Conservation (phyloP, 169 alveolate genomes). For the Plasmodium yoelii region DNA sequence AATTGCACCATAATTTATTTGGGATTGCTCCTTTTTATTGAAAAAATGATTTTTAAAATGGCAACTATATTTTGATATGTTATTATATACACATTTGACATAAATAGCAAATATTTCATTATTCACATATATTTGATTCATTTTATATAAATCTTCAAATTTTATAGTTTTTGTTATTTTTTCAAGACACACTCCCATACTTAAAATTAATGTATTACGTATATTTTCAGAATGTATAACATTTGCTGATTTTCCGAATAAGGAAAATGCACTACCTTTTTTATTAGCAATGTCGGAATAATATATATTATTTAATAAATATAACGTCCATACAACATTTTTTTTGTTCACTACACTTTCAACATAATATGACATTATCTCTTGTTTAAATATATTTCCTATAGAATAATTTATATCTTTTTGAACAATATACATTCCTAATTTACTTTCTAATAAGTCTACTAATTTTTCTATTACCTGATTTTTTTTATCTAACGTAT, state of each 20-base stretch:
- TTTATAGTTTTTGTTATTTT: slow-evolving; percentile 3
- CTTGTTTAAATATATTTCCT: slow-evolving; percentile 35
- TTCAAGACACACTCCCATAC: slow-evolving; percentile 39
- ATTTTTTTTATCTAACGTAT: slow-evolving; percentile 25
- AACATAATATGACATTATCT: slow-evolving; percentile 33
- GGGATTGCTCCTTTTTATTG: slow-evolving; percentile 9
- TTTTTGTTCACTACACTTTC: slow-evolving; percentile 16
- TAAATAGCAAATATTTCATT: slow-evolving; percentile 44
- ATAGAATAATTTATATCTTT: slow-evolving; percentile 59
- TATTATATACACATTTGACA: slow-evolving; percentile 28
- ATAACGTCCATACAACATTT: slow-evolving; percentile 22
- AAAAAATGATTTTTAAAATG: slow-evolving; percentile 17
- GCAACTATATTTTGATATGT: slow-evolving; percentile 11
- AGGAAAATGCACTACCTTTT: slow-evolving; percentile 79
- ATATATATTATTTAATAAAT: slow-evolving; percentile 41
- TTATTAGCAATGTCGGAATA: slow-evolving; percentile 80
- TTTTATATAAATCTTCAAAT: slow-evolving; percentile 32
- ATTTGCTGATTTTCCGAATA: slow-evolving; percentile 81
- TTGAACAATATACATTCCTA: slow-evolving; percentile 45
- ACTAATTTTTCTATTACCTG: slow-evolving; percentile 24
- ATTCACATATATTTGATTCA: slow-evolving; percentile 15
- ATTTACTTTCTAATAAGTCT: slow-evolving; percentile 35
- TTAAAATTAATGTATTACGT: slow-evolving; percentile 71
- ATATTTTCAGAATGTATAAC: slow-evolving; percentile 81
- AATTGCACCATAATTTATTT: slow-evolving; percentile 3